phyloP scores from a whole-genome alignment of 192 early-diverging fungal species.

The Umbelopsis sp. region DNA sequence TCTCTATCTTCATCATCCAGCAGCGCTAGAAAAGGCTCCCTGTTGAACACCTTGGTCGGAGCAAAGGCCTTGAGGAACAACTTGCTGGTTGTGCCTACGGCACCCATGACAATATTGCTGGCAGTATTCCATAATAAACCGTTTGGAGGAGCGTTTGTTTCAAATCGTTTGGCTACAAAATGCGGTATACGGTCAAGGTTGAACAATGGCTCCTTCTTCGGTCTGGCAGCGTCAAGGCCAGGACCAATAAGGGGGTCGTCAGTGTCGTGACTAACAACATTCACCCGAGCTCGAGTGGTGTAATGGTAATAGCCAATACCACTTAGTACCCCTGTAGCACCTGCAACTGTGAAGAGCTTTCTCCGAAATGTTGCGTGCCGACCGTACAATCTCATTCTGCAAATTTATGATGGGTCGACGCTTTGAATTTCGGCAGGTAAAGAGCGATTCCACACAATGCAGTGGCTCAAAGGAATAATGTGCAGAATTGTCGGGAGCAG shows the following conservation, averaged over 20 bases:
- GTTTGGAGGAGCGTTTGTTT: constrained; percentile 3
- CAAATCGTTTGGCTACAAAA: constrained; percentile 13
- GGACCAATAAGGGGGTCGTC: constrained; percentile 15
- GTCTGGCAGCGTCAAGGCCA: not conserved
- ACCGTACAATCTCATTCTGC: not conserved
- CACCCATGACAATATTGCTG: constrained; percentile 24
- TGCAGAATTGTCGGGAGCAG: too few species aligned
- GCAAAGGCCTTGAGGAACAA: constrained; percentile 33
- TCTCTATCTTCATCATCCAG: constrained; percentile 57
- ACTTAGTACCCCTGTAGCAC: not conserved
- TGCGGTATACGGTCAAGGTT: constrained; percentile 21
- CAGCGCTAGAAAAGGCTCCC: constrained; percentile 62
- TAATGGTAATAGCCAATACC: not conserved
- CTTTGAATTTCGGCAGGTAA: too few species aligned
- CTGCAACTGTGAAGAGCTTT: not conserved
- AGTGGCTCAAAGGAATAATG: too few species aligned
- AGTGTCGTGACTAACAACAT: not conserved
- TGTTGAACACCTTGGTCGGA: constrained; percentile 48
- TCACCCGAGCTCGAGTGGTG: not conserved
- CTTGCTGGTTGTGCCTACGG: constrained; percentile 36
- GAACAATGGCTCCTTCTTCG: constrained; percentile 17
- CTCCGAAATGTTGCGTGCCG: not conserved
- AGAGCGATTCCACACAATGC: too few species aligned
- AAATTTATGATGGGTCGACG: not conserved
- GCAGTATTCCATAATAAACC: constrained; percentile 32